Conservation (phyloP, 1,139 yeast genomes). For the Geotrichum histeridarum region DNA sequence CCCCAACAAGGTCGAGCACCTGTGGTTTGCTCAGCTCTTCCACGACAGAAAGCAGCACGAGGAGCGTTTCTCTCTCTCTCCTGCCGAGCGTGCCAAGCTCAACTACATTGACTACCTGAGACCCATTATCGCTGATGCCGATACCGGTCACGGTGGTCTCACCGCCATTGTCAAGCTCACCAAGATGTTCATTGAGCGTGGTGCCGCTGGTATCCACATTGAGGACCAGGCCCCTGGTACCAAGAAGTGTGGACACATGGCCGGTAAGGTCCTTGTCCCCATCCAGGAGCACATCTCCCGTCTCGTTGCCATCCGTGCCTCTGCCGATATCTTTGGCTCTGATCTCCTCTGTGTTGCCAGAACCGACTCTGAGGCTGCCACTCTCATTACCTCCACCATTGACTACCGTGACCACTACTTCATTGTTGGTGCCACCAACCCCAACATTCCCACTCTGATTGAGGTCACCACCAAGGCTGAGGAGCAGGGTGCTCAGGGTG, state of each 20-base stretch:
- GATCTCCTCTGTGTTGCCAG: constrained; percentile 86
- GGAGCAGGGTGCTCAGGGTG: constrained; percentile 64
- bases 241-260: constrained; percentile 97
- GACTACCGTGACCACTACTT: constrained; percentile 94
- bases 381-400: constrained; percentile 85
- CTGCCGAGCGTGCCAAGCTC: constrained; percentile 57
- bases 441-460: constrained; percentile 67
- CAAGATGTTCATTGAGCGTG: constrained; percentile 93
- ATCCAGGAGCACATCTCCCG: constrained; percentile 95
- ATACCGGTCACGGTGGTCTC: constrained; percentile 97
- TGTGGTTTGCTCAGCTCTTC: constrained; percentile 94
- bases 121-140: constrained; percentile 96
- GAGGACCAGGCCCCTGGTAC: constrained; percentile 99
- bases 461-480: constrained; percentile 82
- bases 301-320: constrained; percentile 87
- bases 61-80: constrained; percentile 61
- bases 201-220: constrained; percentile 98
- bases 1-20: constrained; percentile 95
- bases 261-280: constrained; percentile 96
- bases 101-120: constrained; percentile 72
- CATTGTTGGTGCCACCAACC: constrained; percentile 86
- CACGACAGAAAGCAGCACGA: constrained; percentile 96
- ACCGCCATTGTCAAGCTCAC: constrained; percentile 94
- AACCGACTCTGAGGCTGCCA: constrained; percentile 97
- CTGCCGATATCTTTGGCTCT: constrained; percentile 89